phyloP scores from a whole-genome alignment of 345 rosid species.

The Reutealis trisperma region DNA sequence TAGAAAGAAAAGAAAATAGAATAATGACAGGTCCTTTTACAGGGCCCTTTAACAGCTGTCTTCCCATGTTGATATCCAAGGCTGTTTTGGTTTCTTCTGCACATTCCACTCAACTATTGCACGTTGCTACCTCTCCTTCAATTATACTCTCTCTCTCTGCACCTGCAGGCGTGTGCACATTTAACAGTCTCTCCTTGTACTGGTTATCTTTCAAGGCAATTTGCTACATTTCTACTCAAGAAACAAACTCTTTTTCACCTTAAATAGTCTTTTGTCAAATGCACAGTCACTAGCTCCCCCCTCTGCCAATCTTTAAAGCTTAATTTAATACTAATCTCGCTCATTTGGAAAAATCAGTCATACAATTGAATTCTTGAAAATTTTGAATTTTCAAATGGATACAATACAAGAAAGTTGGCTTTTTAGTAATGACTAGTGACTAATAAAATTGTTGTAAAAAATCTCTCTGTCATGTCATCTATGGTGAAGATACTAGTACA shows the following conservation, averaged over 20 bases:
- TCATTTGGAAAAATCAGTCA: too few relatives aligned
- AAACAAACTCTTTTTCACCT: background rate
- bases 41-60: slow-evolving; percentile 51
- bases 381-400: too few relatives aligned
- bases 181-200: background rate
- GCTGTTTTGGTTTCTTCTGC: slow-evolving; percentile 37
- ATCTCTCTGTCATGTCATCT: too few relatives aligned
- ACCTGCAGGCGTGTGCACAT: background rate
- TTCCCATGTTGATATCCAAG: slow-evolving; percentile 27
- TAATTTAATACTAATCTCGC: too few relatives aligned
- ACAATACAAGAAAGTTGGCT: too few relatives aligned
- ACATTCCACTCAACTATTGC: slow-evolving; percentile 31
- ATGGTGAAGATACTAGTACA: too few relatives aligned
- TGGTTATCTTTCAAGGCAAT: background rate
- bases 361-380: too few relatives aligned
- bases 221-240: background rate
- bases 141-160: slow-evolving; percentile 19
- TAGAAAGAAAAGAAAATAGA: background rate
- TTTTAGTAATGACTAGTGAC: too few relatives aligned
- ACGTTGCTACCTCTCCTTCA: slow-evolving; percentile 29
- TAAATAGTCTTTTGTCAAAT: background rate
- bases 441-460: too few relatives aligned
- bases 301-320: background rate
- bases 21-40: background rate
- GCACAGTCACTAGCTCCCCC: background rate